phyloP scores from a whole-genome alignment of 805 yeast genomes.

The Starmera pachycereana region DNA sequence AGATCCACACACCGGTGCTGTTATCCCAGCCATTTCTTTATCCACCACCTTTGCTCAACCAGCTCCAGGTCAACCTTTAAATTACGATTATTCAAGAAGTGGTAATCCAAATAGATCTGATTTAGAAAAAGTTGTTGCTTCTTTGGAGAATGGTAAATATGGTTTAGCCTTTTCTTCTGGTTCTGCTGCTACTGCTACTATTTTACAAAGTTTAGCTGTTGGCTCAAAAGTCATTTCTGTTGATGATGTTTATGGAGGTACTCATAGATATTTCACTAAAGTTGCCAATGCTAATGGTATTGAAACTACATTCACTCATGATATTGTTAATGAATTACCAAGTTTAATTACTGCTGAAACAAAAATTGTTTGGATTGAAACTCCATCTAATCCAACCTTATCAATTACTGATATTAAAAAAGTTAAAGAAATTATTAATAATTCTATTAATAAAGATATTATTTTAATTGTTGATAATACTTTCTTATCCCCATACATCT shows the following conservation, averaged over 20 bases:
- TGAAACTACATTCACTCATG: conserved; percentile 52
- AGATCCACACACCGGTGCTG: conserved; percentile 74
- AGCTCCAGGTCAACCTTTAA: conserved; percentile 64
- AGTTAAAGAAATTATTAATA: conserved; percentile 46
- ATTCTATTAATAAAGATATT: conserved; percentile 39
- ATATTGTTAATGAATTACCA: conserved; percentile 51
- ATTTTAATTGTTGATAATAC: conserved; percentile 79
- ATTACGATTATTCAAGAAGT: conserved; percentile 76
- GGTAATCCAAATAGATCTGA: conserved; percentile 81
- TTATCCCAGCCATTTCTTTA: conserved; percentile 72
- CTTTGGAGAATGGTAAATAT: conserved; percentile 65
- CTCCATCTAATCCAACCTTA: conserved; percentile 84
- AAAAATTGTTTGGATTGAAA: conserved; percentile 75
- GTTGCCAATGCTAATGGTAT: conserved; percentile 78
- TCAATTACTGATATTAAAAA: conserved; percentile 63
- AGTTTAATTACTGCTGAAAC: conserved; percentile 50
- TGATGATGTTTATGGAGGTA: conserved; percentile 87
- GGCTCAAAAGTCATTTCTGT: conserved; percentile 69
- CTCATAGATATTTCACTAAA: conserved; percentile 81
- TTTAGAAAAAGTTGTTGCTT: conserved; percentile 70
- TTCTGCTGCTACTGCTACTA: conserved; percentile 71
- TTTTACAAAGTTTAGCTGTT: conserved; percentile 62
- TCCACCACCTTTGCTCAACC: conserved; percentile 80
- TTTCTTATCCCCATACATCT: conserved; percentile 77
- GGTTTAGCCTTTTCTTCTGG: conserved; percentile 81